A percentile compares a stretch with the other conserved stretches of the same genome.
Conservation (phyloP, 768 basidiomycete species). For the Termitomyces sp. region DNA sequence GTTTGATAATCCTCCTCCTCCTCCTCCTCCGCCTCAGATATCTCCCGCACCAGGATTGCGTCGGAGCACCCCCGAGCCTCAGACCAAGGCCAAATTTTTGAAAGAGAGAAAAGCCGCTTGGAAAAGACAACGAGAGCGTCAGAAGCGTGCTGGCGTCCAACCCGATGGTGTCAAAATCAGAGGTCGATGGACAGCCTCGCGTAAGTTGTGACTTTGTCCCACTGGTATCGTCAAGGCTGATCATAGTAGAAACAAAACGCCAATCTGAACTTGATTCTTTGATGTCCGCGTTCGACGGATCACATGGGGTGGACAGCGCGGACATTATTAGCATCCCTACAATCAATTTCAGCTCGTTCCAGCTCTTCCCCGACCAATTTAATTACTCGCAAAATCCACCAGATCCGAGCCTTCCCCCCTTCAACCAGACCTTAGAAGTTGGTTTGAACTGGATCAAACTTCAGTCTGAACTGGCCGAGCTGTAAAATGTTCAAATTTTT, state of each 20-base stretch:
- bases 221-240: neutral
- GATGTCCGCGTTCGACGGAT: slow-evolving; percentile 48
- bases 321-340: slow-evolving; percentile 54
- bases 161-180: slow-evolving; percentile 43
- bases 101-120: slow-evolving; percentile 41
- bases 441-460: slow-evolving; percentile 51
- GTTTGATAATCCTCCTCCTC: slow-evolving; percentile 27
- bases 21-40: slow-evolving; percentile 30
- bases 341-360: slow-evolving; percentile 56
- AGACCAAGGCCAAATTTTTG: slow-evolving; percentile 42
- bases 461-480: slow-evolving; percentile 37
- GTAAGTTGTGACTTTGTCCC: slow-evolving; percentile 25
- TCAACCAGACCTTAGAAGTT: slow-evolving; percentile 44
- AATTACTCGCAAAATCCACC: slow-evolving; percentile 32
- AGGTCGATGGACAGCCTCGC: slow-evolving; percentile 54
- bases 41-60: slow-evolving; percentile 36
- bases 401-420: slow-evolving; percentile 44
- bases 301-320: slow-evolving; percentile 61
- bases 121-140: slow-evolving; percentile 37
- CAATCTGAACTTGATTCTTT: slow-evolving; percentile 39
- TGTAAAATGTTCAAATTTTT: slow-evolving; percentile 27
- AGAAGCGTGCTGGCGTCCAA: slow-evolving; percentile 24
- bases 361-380: slow-evolving; percentile 66
- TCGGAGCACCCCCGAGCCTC: slow-evolving; percentile 28
- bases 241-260: slow-evolving; percentile 36